A percentile compares a stretch with the other conserved stretches of the same genome.
These are phyloP conservation scores for Tricholomella constricta DNA, from an alignment of 768 basidiomycete species.

Conservation along the genomic window DNA sequence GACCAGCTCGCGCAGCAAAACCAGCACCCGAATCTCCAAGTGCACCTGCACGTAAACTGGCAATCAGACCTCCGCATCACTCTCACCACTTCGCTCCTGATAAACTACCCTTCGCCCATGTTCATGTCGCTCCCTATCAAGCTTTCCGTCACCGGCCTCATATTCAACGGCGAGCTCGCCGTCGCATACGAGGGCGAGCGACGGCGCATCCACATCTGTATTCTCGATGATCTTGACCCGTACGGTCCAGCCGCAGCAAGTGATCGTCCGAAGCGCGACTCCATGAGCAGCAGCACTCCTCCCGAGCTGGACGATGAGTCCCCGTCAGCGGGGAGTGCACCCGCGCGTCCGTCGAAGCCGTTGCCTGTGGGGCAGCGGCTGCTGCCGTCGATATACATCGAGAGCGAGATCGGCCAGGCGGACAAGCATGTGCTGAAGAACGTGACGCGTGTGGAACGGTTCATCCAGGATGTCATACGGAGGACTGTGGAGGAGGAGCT, in stretches of 20 bases:
- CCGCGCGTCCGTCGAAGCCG: constrained; percentile 57
- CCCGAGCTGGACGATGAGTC: constrained; percentile 66
- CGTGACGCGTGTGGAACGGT: constrained; percentile 91
- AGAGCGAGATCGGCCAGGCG: constrained; percentile 94
- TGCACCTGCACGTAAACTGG: constrained; percentile 86
- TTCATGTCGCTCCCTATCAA: constrained; percentile 98
- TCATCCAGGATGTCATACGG: constrained; percentile 93
- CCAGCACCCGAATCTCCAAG: constrained; percentile 70
- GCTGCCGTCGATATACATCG: constrained; percentile 85
- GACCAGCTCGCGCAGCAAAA: constrained; percentile 10
- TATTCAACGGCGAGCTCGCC: constrained; percentile 85
- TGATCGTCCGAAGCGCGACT: constrained; percentile 50
- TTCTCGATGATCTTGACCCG: constrained; percentile 86
- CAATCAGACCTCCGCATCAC: constrained; percentile 87
- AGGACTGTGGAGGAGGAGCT: constrained; percentile 96
- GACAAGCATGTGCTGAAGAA: constrained; percentile 97
- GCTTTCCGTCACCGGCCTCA: constrained; percentile 85
- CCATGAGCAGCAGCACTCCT: constrained; percentile 48
- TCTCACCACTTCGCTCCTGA: constrained; percentile 88
- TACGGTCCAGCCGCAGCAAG: constrained; percentile 79
- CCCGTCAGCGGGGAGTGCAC: constrained; percentile 30
- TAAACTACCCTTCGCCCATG: constrained; percentile 94
- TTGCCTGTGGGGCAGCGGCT: constrained; percentile 81
- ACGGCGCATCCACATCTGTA: constrained; percentile 80
- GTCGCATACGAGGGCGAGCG: constrained; percentile 90